phyloP scores from a whole-genome alignment of 208 protist genomes.

The Leishmania gerbilli region DNA sequence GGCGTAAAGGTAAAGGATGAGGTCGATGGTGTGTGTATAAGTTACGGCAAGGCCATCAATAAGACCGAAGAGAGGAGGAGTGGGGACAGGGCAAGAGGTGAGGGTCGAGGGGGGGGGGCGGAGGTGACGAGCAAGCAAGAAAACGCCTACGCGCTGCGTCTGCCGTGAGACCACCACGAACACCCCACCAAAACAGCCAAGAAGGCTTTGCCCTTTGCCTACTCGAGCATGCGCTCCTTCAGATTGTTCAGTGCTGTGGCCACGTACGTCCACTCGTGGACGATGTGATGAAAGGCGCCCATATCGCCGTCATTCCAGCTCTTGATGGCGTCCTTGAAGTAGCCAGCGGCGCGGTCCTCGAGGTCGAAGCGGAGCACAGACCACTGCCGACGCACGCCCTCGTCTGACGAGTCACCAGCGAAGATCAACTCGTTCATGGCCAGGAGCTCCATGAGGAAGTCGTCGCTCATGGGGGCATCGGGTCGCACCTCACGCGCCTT shows the following conservation, averaged over 20 bases:
- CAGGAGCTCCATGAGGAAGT: constrained; percentile 83
- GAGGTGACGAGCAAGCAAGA: neutral
- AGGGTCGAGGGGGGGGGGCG: neutral
- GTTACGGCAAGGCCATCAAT: neutral
- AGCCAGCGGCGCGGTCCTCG: constrained; percentile 65
- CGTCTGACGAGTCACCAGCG: constrained; percentile 41
- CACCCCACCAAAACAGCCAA: neutral
- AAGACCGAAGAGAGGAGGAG: neutral
- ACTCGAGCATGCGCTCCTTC: constrained; percentile 53
- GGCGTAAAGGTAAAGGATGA: neutral
- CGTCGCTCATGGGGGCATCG: constrained; percentile 41
- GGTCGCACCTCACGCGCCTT: constrained; percentile 27
- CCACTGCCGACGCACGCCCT: constrained; percentile 42
- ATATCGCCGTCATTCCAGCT: constrained; percentile 47
- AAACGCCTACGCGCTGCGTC: neutral
- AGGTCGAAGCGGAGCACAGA: constrained; percentile 60
- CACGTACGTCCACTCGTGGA: constrained; percentile 86
- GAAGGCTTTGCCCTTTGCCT: neutral
- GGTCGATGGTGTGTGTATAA: neutral
- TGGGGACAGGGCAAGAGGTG: neutral
- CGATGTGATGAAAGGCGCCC: constrained; percentile 38
- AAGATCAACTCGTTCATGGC: constrained; percentile 81
- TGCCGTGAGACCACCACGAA: neutral
- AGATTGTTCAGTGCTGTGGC: constrained; percentile 65
- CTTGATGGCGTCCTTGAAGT: constrained; percentile 39